These are phyloP conservation scores for Ophiosphaerella narmari DNA, from an alignment of 2,329 filamentous ascomycete genomes.

Conservation along the genomic window DNA sequence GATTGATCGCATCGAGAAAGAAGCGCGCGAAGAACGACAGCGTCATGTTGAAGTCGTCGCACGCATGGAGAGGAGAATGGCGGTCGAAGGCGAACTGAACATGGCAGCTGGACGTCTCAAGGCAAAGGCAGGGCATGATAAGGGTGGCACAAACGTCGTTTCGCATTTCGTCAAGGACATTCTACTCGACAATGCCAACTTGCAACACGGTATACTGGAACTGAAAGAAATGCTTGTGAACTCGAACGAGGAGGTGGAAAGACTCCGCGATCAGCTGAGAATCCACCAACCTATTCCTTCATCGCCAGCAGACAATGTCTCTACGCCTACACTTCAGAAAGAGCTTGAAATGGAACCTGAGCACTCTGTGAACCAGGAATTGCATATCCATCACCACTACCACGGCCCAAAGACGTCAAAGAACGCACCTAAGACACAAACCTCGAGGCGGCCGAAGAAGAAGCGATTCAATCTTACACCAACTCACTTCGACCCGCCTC, in stretches of 20 bases:
- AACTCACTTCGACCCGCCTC: constrained; percentile 51
- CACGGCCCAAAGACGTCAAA: constrained; percentile 58
- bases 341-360: constrained; percentile 63
- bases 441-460: constrained; percentile 64
- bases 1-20: constrained; percentile 84
- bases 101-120: constrained; percentile 79
- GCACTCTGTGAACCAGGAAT: constrained; percentile 54
- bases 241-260: constrained; percentile 93
- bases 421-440: constrained; percentile 52
- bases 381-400: constrained; percentile 95
- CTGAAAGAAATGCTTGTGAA: constrained; percentile 86
- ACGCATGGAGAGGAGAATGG: constrained; percentile 81
- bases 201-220: constrained; percentile 91
- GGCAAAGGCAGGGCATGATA: constrained; percentile 66
- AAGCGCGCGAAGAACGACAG: constrained; percentile 78
- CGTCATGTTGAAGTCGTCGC: constrained; percentile 79
- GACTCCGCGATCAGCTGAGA: constrained; percentile 78
- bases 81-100: constrained; percentile 80
- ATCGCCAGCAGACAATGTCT: constrained; percentile 29
- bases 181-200: constrained; percentile 89
- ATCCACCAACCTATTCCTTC: constrained; percentile 71
- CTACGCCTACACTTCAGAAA: constrained; percentile 63
- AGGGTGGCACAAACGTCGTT: constrained; percentile 72
- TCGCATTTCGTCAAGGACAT: constrained; percentile 96
- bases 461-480: constrained; percentile 70